Percentiles rank a stretch among this genome's conserved stretches.
phyloP scores from a whole-genome alignment of 1,284 basidiomycete genomes.

The Apiotrichum porosum region DNA sequence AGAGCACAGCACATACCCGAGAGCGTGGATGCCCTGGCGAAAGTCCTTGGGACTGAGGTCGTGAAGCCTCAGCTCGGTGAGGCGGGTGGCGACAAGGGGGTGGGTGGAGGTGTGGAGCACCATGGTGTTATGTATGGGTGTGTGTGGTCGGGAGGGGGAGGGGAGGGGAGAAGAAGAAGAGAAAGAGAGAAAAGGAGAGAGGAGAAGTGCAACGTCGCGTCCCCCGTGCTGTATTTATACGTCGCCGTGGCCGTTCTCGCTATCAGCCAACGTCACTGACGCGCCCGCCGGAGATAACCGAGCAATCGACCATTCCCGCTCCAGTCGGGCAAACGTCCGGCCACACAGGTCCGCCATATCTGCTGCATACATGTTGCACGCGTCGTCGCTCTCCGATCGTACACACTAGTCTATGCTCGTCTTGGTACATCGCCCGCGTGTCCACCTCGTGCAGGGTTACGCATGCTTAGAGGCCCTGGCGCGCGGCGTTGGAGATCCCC shows the following conservation, averaged over 20 bases:
- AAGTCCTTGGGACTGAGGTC: constrained; percentile 44
- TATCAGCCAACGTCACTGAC: not conserved
- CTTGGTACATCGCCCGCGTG: too few relatives aligned
- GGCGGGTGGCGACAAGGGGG: constrained; percentile 38
- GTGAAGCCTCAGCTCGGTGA: constrained; percentile 41
- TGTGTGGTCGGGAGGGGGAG: too few relatives aligned
- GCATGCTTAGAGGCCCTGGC: constrained; percentile 19
- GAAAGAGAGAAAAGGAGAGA: not conserved
- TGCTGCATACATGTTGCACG: too few relatives aligned
- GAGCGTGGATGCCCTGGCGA: constrained; percentile 34
- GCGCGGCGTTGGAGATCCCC: constrained; percentile 12
- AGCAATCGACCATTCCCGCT: not conserved
- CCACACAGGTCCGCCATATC: too few relatives aligned
- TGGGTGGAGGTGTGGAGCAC: constrained; percentile 34
- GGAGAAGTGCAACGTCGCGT: too few relatives aligned
- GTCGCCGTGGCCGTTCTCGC: not conserved
- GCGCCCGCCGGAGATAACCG: not conserved
- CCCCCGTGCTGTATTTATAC: too few relatives aligned
- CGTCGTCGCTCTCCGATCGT: too few relatives aligned
- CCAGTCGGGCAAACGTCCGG: not conserved
- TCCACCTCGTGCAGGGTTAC: too few relatives aligned
- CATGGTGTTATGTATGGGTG: too few relatives aligned
- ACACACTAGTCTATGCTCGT: too few relatives aligned
- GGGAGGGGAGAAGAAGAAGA: not conserved
- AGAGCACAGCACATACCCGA: constrained; percentile 25